These are phyloP conservation scores for Ustilago nuda DNA, from an alignment of 1,284 basidiomycete species.

Conservation along the genomic window DNA sequence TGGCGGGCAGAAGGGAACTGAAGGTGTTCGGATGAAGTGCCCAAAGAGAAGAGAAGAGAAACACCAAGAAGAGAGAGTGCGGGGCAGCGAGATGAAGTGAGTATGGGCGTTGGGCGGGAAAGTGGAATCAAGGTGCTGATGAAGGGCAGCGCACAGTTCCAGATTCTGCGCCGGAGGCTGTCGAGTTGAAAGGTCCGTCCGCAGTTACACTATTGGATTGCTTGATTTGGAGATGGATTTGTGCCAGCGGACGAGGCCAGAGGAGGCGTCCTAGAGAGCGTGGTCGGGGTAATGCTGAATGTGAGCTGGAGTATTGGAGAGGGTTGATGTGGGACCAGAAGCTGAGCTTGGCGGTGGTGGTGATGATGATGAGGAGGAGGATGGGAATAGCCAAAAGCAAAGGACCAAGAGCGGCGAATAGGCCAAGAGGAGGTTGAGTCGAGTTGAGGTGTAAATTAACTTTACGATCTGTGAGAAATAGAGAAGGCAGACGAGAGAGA, in stretches of 20 bases:
- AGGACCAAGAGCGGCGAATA: neutral
- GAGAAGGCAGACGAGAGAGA: neutral
- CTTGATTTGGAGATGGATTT: neutral
- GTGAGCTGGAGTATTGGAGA: neutral
- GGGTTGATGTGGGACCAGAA: neutral
- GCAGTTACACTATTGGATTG: neutral
- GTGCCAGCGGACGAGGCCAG: neutral
- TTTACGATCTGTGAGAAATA: neutral
- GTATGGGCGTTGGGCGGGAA: neutral
- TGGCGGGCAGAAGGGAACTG: neutral
- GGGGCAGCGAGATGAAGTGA: constrained; percentile 11
- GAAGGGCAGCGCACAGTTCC: constrained; percentile 8
- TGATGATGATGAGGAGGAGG: neutral
- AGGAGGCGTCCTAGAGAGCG: neutral
- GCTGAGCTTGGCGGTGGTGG: neutral
- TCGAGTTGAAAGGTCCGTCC: neutral
- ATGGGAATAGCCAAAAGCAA: neutral
- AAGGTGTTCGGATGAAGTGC: neutral
- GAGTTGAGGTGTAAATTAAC: constrained; percentile 5
- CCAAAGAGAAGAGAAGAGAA: neutral
- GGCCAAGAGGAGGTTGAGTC: neutral
- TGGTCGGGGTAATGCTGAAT: neutral
- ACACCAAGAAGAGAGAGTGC: neutral
- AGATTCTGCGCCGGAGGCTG: neutral
- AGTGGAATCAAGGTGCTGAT: neutral